Percentiles rank a stretch among this genome's conserved stretches.
These are phyloP conservation scores for Chrysoporthe deuterocubensis DNA, from an alignment of 2,329 filamentous ascomycete species.

Conservation along the genomic window DNA sequence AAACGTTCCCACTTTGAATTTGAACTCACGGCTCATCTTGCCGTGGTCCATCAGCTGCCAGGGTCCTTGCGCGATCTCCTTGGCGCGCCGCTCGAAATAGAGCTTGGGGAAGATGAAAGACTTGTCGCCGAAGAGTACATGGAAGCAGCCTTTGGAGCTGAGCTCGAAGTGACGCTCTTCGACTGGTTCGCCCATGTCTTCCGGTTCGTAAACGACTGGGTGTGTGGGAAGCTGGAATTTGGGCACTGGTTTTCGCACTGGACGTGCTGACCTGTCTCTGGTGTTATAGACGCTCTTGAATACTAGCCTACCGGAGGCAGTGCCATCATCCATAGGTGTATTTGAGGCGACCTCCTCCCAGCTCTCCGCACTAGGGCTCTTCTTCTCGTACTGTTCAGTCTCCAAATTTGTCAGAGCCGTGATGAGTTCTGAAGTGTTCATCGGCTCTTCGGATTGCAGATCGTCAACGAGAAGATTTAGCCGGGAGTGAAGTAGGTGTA, in stretches of 20 bases:
- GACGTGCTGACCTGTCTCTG: constrained; percentile 40
- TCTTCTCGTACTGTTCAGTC: constrained; percentile 58
- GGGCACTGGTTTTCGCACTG: constrained; percentile 49
- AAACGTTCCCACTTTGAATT: constrained; percentile 73
- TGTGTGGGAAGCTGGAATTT: constrained; percentile 84
- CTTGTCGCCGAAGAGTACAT: constrained; percentile 95
- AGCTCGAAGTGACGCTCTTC: constrained; percentile 86
- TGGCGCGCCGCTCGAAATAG: constrained; percentile 80
- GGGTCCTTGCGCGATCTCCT: constrained; percentile 81
- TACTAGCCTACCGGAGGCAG: constrained; percentile 46
- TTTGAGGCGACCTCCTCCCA: constrained; percentile 81
- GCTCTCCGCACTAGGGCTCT: constrained; percentile 79
- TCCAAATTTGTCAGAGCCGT: constrained; percentile 77
- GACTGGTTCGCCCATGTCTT: constrained; percentile 75
- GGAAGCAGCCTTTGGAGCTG: constrained; percentile 91
- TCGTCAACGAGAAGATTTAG: constrained; percentile 86
- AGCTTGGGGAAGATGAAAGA: constrained; percentile 91
- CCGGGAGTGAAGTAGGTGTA: constrained; percentile 79
- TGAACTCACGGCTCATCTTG: constrained; percentile 76
- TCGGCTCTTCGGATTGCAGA: constrained; percentile 71
- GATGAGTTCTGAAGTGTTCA: constrained; percentile 71
- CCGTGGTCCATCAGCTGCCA: constrained; percentile 76
- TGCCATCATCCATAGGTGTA: constrained; percentile 64
- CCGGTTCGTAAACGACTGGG: constrained; percentile 82
- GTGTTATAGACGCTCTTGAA: constrained; percentile 42